These are phyloP conservation scores for Cercospora sojina DNA, from an alignment of 2,329 filamentous ascomycete genomes.

Conservation along the genomic window DNA sequence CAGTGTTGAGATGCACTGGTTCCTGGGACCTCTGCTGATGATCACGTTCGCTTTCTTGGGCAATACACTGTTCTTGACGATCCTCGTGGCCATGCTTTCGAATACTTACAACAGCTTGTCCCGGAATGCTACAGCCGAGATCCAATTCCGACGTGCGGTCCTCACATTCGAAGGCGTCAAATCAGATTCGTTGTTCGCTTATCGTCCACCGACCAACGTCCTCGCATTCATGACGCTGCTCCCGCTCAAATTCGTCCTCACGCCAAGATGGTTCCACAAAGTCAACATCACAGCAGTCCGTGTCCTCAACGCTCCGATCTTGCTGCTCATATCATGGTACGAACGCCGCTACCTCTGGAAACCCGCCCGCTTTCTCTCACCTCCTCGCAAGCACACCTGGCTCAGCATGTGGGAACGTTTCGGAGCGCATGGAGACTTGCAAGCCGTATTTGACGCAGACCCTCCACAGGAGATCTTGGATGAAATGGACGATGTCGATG, in stretches of 20 bases:
- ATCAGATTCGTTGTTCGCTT: conserved; percentile 77
- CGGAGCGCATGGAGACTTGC: conserved; percentile 69
- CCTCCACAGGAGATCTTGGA: conserved; percentile 58
- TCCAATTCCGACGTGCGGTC: conserved; percentile 77
- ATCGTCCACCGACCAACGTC: conserved; percentile 81
- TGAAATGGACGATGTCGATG: conserved; percentile 51
- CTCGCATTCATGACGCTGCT: conserved; percentile 71
- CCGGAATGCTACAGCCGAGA: conserved; percentile 74
- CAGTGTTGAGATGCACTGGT: conserved; percentile 69
- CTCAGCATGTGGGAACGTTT: conserved; percentile 65
- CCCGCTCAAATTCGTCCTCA: conserved; percentile 73
- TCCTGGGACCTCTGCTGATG: conserved; percentile 79
- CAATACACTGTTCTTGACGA: conserved; percentile 85
- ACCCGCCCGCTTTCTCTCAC: conserved; percentile 35
- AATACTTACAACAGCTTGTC: conserved; percentile 81
- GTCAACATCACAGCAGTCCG: conserved; percentile 77
- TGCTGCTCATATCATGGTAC: conserved; percentile 67
- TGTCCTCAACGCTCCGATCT: conserved; percentile 70
- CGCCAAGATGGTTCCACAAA: conserved; percentile 86
- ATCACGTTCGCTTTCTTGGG: conserved; percentile 81
- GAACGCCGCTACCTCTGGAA: conserved; percentile 71
- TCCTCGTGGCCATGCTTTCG: conserved; percentile 81
- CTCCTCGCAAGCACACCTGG: conserved; percentile 44
- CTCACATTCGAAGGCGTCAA: conserved; percentile 84
- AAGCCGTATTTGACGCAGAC: conserved; percentile 69